These are phyloP conservation scores for Fusarium sp. DNA, from an alignment of 2,329 filamentous ascomycete species.

Conservation along the genomic window DNA sequence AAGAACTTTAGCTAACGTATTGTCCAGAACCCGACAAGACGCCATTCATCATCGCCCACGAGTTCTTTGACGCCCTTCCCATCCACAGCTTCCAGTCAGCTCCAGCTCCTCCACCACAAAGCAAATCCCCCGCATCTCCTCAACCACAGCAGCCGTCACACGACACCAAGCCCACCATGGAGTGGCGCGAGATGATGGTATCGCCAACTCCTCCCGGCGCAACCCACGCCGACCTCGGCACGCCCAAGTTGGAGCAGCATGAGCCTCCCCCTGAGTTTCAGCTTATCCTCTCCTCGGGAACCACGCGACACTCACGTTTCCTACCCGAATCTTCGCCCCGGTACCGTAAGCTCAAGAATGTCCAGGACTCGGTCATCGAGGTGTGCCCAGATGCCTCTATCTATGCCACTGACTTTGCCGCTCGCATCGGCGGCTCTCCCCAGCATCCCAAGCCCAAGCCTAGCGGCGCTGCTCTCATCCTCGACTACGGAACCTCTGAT, in stretches of 20 bases:
- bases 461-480: conserved; percentile 89
- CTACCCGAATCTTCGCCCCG: conserved; percentile 85
- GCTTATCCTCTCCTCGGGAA: conserved; percentile 78
- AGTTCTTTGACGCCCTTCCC: conserved; percentile 98
- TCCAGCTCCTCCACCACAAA: conserved; percentile 48
- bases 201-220: conserved; percentile 70
- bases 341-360: conserved; percentile 79
- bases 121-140: conserved; percentile 42
- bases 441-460: conserved; percentile 68
- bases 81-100: conserved; percentile 95
- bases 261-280: conserved; percentile 83
- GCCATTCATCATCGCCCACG: conserved; percentile 95
- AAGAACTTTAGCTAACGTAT: conserved; percentile 1
- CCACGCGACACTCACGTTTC: conserved; percentile 86
- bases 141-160: conserved; percentile 50
- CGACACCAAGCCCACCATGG: conserved; percentile 56
- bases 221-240: conserved; percentile 65
- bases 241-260: conserved; percentile 62
- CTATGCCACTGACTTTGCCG: conserved; percentile 84
- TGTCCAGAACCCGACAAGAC: conserved; percentile 72
- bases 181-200: conserved; percentile 89
- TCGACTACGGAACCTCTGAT: conserved; percentile 89
- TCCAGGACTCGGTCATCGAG: conserved; percentile 80
- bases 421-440: conserved; percentile 80
- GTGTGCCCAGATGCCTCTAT: conserved; percentile 88